Base-by-base conservation (phyloP, 1,284 basidiomycete species). In the Austroboletus rostrupii region DNA sequence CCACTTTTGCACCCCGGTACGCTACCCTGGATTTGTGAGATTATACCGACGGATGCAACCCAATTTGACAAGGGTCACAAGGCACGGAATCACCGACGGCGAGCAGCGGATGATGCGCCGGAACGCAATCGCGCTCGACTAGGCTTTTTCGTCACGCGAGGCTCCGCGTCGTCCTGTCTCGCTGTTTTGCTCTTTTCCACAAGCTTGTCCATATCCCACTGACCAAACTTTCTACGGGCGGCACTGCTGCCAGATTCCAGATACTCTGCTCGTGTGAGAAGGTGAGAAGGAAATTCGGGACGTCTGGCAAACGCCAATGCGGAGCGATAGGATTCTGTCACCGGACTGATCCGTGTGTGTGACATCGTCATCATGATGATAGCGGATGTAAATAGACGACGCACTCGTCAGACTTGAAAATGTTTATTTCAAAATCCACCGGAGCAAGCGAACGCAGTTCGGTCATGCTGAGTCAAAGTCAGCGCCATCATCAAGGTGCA, bases 361-460 rank as follows among this genome's bases (percentile, higher is more conserved):
- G 39, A 10, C 40, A 41, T 17, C n/a, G 26, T 53, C 48, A 60
- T 45, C 31, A 41, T 40, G 23, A 33, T 33, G 43, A 48, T 39
- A 40, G 23, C n/a, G 40, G 38, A 16, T 16, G 49, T 32, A 49
- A 53, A 36, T 40, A 43, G 44, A 41, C 53, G 46, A 76, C 87
- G 62, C 64, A 92, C 92, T 90, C 79, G 52, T 79, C 70, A 47
- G 87, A 83, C 56, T 83, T 76, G 61, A 83, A 87, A 32, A 93
- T 79, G 41, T 72, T 70, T 28, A 93, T 80, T 55, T 90, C 83
- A 61, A 77, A 87, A 39, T 88, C 87, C 13, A 80, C 75, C 8
- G 92, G 91, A 31, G 90, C 90, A 36, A 93, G 71, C n/a, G 84
- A 75, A 48, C 83, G 79, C 49, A 95, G 67, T 58, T 95, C 92